Conservation (phyloP, 352 stramenopile species). For the Pythium rishiriense region DNA sequence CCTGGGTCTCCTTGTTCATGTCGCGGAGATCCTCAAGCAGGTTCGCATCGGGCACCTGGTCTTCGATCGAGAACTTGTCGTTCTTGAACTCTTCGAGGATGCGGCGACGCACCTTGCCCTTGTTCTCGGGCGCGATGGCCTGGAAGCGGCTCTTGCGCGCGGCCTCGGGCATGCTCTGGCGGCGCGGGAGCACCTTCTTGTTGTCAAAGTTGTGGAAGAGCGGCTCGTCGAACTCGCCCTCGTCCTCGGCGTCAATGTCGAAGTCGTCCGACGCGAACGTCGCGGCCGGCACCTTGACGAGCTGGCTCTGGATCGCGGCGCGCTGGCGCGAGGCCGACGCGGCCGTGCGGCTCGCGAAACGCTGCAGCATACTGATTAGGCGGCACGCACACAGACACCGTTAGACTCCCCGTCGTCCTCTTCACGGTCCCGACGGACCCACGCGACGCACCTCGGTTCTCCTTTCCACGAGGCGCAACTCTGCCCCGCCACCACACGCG, state of each 20-base stretch:
- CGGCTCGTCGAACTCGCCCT: slow-evolving; percentile 64
- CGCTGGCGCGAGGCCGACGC: slow-evolving; percentile 30
- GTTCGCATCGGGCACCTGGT: slow-evolving; percentile 60
- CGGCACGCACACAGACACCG: not conserved
- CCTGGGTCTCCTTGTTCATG: slow-evolving; percentile 69
- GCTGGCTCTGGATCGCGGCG: slow-evolving; percentile 8
- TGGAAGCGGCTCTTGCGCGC: slow-evolving; percentile 80
- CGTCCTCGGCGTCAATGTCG: slow-evolving; percentile 68
- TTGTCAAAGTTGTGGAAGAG: slow-evolving; percentile 70
- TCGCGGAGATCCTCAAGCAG: slow-evolving; percentile 63
- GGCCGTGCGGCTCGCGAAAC: slow-evolving; percentile 49
- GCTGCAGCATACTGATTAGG: slow-evolving; percentile 55
- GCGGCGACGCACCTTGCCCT: slow-evolving; percentile 71
- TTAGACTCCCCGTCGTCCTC: too few species aligned
- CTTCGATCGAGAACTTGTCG: slow-evolving; percentile 60
- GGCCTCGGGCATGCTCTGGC: slow-evolving; percentile 73
- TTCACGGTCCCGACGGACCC: too few species aligned
- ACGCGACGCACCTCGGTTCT: slow-evolving; percentile 2
- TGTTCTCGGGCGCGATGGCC: slow-evolving; percentile 69
- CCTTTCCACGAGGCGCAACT: not conserved
- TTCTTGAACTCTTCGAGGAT: slow-evolving; percentile 84
- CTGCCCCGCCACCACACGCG: not conserved
- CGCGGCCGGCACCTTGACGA: slow-evolving; percentile 40
- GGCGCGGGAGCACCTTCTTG: slow-evolving; percentile 49
- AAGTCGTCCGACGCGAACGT: slow-evolving; percentile 37